Base-by-base conservation (phyloP, 2,329 filamentous ascomycete species). In the Thermothelomyces thermophilus region DNA sequence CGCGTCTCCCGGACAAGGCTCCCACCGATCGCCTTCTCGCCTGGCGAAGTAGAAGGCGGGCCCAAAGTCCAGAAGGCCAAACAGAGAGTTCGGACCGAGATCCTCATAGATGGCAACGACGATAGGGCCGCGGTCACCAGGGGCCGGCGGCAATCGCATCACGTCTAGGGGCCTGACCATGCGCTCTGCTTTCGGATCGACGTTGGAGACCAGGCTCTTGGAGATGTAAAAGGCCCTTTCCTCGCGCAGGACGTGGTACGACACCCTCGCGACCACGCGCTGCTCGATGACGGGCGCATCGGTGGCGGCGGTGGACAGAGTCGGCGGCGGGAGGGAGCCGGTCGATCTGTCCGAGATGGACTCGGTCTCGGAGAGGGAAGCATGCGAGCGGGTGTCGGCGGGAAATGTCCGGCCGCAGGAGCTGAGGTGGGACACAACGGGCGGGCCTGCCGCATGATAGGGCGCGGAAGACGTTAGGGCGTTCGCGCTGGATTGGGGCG, bases 181-280 rank as follows among this genome's bases (percentile, higher is more conserved):
- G 64, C 94, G 87, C 49, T 81, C 75, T 54, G 82, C 84, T 19
- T 83, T 72, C 1, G 84, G 84, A 63, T 94, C 88, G 22, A 82
- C 83, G 13, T 82, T 82, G 48, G 79, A 74, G 34, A 83, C 81
- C 42, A 95, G 73, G 52, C 75, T 80, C 67, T 86, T 88, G 62
- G 84, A 81, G 58, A 93, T 86, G 60, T 95, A 87, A 62, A 86
- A 96, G 50, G 91, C 85, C 54, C 90, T 77, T 71, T 97, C 90
- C 59, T 96, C 81, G 7, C 90, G 82, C 46, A 95, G 73, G 14
- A 84, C 77, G 68, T 95, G 88, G 54, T 80, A 84, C 0, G 90
- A 95, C 39, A 96, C 76, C 19, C 89, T 83, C 37, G 90, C 91
- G 24, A 95, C 74, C 5, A 96, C 83, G 7, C 78, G 76, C 54